Evolutionary conservation across 2,329 filamentous ascomycete species (phyloP).

Genomic region (Chaetomium strumarium): DNA sequence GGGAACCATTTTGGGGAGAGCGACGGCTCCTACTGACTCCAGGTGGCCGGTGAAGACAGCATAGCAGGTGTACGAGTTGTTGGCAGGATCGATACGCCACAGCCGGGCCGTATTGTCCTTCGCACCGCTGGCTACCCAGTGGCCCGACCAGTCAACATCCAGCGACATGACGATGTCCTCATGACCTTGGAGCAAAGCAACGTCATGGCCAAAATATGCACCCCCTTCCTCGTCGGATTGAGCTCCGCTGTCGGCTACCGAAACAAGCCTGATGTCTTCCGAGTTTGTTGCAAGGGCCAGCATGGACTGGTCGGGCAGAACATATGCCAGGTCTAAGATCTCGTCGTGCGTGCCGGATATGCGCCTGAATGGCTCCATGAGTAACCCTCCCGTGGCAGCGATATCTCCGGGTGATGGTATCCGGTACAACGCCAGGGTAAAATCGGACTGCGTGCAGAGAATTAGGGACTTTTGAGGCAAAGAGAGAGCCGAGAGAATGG

Average conservation of each 20-base stretch:
- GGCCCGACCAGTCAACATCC: conserved; percentile 92
- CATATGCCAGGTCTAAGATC: conserved; percentile 87
- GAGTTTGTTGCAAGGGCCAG: conserved; percentile 92
- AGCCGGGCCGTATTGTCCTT: conserved; percentile 94
- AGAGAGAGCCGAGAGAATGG: conserved; percentile 68
- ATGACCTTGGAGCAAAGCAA: conserved; percentile 81
- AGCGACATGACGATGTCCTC: conserved; percentile 93
- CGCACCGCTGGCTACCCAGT: conserved; percentile 92
- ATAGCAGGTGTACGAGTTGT: conserved; percentile 54
- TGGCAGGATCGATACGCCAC: conserved; percentile 77
- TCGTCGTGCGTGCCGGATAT: conserved; percentile 97
- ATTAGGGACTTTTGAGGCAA: conserved; percentile 61
- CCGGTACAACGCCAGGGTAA: conserved; percentile 72
- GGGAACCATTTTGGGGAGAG: conserved; percentile 67
- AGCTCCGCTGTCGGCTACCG: conserved; percentile 46
- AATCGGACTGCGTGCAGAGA: conserved; percentile 80
- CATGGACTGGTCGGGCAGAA: conserved; percentile 72
- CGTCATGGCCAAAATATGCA: conserved; percentile 81
- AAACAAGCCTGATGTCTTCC: conserved; percentile 85
- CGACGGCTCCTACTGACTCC: conserved; percentile 86
- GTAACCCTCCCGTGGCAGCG: conserved; percentile 14
- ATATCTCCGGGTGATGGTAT: conserved; percentile 37
- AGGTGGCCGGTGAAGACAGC: conserved; percentile 77
- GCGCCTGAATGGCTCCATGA: conserved; percentile 56
- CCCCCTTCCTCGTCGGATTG: conserved; percentile 28